Conservation (phyloP, 345 rosid species). For the Lumnitzera littorea region DNA sequence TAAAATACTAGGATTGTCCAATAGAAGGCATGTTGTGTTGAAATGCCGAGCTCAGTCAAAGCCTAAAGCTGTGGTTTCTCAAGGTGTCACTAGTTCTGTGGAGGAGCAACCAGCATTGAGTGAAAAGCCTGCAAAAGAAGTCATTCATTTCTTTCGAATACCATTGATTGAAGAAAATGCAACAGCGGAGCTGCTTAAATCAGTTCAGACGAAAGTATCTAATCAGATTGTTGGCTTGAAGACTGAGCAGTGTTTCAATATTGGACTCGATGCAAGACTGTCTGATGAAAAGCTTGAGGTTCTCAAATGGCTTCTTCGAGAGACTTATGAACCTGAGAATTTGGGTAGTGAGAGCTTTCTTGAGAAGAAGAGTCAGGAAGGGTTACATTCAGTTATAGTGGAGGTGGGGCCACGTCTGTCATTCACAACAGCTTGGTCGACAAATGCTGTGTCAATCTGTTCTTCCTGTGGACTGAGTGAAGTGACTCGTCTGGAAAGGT, state of each 20-base stretch:
- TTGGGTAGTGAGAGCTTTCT: slow-evolving; percentile 69
- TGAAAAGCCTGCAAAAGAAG: slow-evolving; percentile 50
- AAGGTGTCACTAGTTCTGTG: slow-evolving; percentile 24
- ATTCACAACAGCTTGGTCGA: slow-evolving; percentile 92
- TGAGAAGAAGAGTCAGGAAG: slow-evolving; percentile 61
- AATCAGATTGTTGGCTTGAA: slow-evolving; percentile 65
- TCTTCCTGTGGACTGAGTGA: slow-evolving; percentile 65
- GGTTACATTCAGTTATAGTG: slow-evolving; percentile 41
- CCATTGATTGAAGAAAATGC: slow-evolving; percentile 82
- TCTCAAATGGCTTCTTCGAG: slow-evolving; percentile 81
- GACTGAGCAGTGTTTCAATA: slow-evolving; percentile 81
- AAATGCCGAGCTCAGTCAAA: slow-evolving; percentile 43
- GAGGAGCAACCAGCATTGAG: slow-evolving; percentile 37
- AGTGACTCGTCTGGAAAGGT: slow-evolving; percentile 79
- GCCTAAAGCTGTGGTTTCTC: slow-evolving; percentile 42
- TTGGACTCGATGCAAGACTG: slow-evolving; percentile 45
- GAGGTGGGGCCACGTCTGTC: slow-evolving; percentile 93
- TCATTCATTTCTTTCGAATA: slow-evolving; percentile 63
- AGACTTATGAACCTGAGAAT: slow-evolving; percentile 88
- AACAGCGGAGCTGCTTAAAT: slow-evolving; percentile 49
- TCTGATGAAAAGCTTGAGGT: slow-evolving; percentile 41
- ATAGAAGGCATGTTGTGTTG: slow-evolving; percentile 30
- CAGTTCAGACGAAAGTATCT: slow-evolving; percentile 52
- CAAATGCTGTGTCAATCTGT: slow-evolving; percentile 87
- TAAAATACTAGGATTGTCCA: slow-evolving; percentile 11